Conservation (phyloP, 371 early-diverging fungal genomes). For the Mortierella sp. region DNA sequence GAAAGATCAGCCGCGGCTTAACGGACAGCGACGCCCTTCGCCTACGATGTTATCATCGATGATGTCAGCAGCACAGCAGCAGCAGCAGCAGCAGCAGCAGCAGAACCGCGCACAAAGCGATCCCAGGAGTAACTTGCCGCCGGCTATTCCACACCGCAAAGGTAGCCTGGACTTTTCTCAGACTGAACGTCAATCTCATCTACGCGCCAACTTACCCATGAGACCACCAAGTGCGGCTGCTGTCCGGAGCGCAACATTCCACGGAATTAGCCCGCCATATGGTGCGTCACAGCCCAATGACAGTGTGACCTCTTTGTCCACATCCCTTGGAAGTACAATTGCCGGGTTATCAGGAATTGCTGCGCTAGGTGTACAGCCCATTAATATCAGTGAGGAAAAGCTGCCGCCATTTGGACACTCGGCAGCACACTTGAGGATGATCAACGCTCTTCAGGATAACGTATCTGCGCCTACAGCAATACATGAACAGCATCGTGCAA, state of each 20-base stretch:
- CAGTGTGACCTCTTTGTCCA: neutral
- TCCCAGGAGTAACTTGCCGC: conserved; percentile 25
- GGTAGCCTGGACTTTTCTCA: conserved; percentile 51
- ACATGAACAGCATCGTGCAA: conserved; percentile 24
- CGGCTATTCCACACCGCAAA: conserved; percentile 48
- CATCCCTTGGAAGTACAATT: conserved; percentile 9
- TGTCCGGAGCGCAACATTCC: conserved; percentile 46
- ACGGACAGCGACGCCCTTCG: conserved; percentile 30
- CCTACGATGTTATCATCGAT: conserved; percentile 25
- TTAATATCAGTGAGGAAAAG: conserved; percentile 50
- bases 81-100: conserved; percentile 25
- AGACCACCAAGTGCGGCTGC: conserved; percentile 51
- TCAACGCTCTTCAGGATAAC: conserved; percentile 31
- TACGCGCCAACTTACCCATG: conserved; percentile 40
- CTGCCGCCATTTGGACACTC: conserved; percentile 52
- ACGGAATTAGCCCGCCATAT: conserved; percentile 27
- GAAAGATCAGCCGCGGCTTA: conserved; percentile 14
- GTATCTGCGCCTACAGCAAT: neutral
- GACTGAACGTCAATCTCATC: conserved; percentile 30
- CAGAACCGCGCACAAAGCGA: conserved; percentile 13
- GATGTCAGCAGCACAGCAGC: conserved; percentile 18
- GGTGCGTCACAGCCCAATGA: conserved; percentile 10
- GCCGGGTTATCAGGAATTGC: conserved; percentile 23
- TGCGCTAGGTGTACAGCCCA: conserved; percentile 37
- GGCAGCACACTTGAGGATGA: conserved; percentile 38